Percentiles rank a stretch among this genome's conserved stretches.
These are phyloP conservation scores for Xylaria cubensis DNA, from an alignment of 495 filamentous ascomycete species.

Conservation along the genomic window DNA sequence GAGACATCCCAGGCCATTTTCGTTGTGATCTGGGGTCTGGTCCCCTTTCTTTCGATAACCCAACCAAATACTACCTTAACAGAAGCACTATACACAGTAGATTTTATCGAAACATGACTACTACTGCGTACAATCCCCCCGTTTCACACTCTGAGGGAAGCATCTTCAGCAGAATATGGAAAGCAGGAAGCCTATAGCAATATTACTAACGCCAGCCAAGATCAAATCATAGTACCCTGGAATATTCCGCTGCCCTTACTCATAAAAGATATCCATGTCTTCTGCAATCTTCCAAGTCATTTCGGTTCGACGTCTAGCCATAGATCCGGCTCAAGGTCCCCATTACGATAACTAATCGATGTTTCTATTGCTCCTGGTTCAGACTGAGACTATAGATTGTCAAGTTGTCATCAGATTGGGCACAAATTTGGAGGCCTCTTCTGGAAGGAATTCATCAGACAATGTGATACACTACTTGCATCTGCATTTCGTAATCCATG, in stretches of 20 bases:
- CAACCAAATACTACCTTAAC: constrained; percentile 21
- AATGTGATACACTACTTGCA: constrained; percentile 1
- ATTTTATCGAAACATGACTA: not conserved
- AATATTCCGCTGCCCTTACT: not conserved
- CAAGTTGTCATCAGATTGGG: not conserved
- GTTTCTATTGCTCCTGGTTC: not conserved
- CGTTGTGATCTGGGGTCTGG: not conserved
- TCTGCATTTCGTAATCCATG: not conserved
- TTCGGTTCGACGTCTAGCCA: not conserved
- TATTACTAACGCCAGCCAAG: not conserved
- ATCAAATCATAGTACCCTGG: constrained; percentile 6
- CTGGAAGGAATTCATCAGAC: not conserved
- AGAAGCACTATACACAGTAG: constrained; percentile 6
- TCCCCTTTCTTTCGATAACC: constrained; percentile 11
- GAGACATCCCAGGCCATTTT: not conserved
- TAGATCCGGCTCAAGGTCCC: constrained; percentile 9
- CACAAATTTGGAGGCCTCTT: constrained; percentile 14
- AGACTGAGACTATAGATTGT: not conserved
- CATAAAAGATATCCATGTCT: constrained; percentile 1
- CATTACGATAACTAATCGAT: not conserved
- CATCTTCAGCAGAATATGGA: not conserved
- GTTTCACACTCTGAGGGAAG: constrained; percentile 16
- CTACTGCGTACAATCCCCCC: not conserved
- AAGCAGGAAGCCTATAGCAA: constrained; percentile 1
- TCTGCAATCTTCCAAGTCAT: constrained; percentile 15